Percentiles rank a stretch among this genome's conserved stretches.
Conservation (phyloP, 768 basidiomycete species). For the Crassisporium funariophilum region DNA sequence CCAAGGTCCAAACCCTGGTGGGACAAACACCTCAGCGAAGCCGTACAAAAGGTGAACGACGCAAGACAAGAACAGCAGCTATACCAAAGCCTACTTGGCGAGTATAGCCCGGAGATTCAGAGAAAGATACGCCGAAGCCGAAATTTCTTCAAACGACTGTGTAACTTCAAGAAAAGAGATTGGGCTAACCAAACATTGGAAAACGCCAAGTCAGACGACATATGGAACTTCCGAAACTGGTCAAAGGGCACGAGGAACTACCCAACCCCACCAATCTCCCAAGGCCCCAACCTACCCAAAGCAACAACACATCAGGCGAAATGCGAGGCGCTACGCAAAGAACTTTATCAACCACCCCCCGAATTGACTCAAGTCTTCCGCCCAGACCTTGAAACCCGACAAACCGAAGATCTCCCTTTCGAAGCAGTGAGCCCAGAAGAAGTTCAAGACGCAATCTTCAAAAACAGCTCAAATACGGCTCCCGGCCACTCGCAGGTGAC, state of each 20-base stretch:
- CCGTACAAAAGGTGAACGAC: conserved; percentile 8
- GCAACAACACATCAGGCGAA: conserved; percentile 23
- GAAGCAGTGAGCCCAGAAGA: conserved; percentile 19
- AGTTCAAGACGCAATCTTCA: conserved; percentile 20
- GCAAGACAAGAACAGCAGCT: conserved; percentile 8
- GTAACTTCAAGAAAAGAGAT: no score
- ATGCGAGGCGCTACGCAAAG: conserved; percentile 19
- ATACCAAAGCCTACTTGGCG: no score
- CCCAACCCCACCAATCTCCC: conserved; percentile 25
- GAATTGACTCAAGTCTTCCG: conserved; percentile 1
- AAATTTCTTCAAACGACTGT: conserved; percentile 22
- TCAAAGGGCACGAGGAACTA: conserved; percentile 23
- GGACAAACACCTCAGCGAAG: conserved; percentile 17
- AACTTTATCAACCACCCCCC: conserved; percentile 24
- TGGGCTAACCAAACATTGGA: no score
- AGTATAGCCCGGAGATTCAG: conserved; percentile 5
- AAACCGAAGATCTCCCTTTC: conserved; percentile 15
- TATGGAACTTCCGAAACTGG: no score
- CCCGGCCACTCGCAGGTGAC: conserved; percentile 25
- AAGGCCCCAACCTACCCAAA: conserved; percentile 6
- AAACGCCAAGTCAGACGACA: no score
- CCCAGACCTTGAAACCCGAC: conserved; percentile 3
- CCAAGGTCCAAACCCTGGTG: no score
- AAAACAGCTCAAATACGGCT: conserved; percentile 19
- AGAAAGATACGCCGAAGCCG: conserved; percentile 6